phyloP scores from a whole-genome alignment of 208 protist species.

The Spongospora subterranea region DNA sequence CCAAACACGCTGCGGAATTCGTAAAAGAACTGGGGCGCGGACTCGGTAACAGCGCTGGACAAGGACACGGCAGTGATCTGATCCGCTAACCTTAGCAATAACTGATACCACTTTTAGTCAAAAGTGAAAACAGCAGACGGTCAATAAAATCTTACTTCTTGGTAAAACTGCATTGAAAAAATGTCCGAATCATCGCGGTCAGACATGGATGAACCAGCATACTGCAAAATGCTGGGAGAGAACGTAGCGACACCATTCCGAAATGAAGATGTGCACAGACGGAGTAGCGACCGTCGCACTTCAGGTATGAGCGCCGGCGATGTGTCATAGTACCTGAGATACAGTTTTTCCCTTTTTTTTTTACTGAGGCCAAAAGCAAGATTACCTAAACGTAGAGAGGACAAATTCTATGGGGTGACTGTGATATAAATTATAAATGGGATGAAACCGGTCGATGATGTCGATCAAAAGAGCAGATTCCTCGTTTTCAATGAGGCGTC shows the following conservation, averaged over 20 bases:
- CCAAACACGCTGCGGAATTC: not conserved
- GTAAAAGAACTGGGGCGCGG: not conserved
- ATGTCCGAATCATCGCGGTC: not conserved
- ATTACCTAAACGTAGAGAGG: not conserved
- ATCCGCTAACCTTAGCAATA: not conserved
- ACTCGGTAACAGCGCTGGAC: not conserved
- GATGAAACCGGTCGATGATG: not conserved
- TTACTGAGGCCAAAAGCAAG: too few species aligned
- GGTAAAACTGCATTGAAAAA: not conserved
- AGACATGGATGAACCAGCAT: not conserved
- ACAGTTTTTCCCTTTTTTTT: too few species aligned
- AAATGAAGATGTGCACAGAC: not conserved
- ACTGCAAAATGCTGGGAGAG: not conserved
- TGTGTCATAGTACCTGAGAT: conserved; percentile 21
- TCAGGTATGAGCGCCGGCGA: not conserved
- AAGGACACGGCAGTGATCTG: conserved; percentile 3
- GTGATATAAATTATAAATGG: not conserved
- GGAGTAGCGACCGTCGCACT: not conserved
- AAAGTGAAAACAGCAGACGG: not conserved
- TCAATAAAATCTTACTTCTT: not conserved
- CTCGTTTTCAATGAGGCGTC: conserved; percentile 12
- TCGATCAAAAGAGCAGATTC: not conserved
- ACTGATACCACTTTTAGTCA: not conserved
- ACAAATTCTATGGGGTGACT: not conserved
- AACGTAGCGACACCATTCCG: not conserved